Percentiles rank a stretch among this genome's conserved stretches.
These are phyloP conservation scores for Solanum okadae DNA, from an alignment of 257 asterid species.

Conservation along the genomic window DNA sequence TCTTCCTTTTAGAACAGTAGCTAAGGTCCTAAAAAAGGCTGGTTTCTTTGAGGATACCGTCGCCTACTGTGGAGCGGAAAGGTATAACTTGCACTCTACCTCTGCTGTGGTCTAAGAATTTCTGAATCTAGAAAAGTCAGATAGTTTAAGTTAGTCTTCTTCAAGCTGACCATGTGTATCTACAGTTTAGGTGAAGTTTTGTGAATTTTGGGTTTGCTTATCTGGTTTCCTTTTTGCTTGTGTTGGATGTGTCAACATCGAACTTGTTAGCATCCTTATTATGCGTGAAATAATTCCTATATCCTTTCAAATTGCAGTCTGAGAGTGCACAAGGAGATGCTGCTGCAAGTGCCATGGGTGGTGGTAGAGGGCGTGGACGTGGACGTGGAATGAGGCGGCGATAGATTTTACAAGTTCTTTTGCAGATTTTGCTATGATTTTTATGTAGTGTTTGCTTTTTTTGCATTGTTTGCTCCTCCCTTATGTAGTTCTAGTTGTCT, in stretches of 20 bases:
- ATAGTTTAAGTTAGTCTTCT: background rate
- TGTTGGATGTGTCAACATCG: background rate
- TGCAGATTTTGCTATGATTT: conserved; percentile 2
- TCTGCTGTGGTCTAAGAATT: background rate
- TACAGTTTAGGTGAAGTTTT: background rate
- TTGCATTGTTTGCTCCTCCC: background rate
- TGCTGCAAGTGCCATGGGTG: conserved; percentile 79
- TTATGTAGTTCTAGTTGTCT: background rate
- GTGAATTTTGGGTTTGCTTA: background rate
- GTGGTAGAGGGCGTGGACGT: conserved; percentile 83
- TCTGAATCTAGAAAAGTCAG: background rate
- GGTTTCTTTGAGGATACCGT: background rate
- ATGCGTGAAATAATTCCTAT: background rate
- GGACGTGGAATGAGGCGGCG: conserved; percentile 93
- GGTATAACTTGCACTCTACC: background rate
- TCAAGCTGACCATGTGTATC: background rate
- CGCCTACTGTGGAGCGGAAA: background rate
- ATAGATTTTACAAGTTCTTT: conserved; percentile 10
- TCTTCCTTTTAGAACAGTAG: background rate
- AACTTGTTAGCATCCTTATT: background rate
- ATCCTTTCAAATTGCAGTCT: conserved; percentile 36
- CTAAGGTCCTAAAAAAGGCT: background rate
- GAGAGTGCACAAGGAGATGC: conserved; percentile 99
- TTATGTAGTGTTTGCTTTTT: background rate
- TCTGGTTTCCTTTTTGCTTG: background rate